Percentiles rank a stretch among this genome's conserved stretches.
Conservation (phyloP, 495 filamentous ascomycete genomes). For the Penicillium paradoxum region DNA sequence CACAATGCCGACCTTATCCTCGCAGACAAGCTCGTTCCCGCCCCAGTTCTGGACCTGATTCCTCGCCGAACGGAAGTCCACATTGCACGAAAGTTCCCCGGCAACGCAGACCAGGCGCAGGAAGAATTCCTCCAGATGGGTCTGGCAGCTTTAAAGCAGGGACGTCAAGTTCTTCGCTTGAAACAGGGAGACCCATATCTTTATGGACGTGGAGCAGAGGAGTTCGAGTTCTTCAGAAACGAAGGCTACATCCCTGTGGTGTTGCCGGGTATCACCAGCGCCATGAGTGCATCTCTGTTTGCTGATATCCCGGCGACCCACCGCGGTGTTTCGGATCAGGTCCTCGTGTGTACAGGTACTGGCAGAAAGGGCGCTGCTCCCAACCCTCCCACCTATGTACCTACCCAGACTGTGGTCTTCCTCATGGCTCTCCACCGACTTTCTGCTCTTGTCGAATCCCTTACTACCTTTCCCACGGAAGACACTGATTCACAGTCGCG, state of each 20-base stretch:
- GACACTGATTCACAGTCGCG: conserved; percentile 18
- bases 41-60: conserved; percentile 79
- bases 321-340: conserved; percentile 83
- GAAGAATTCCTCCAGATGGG: conserved; percentile 83
- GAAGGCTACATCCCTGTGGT: conserved; percentile 69
- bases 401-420: conserved; percentile 82
- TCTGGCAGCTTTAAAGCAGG: conserved; percentile 62
- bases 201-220: conserved; percentile 91
- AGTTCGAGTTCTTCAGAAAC: conserved; percentile 75
- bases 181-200: conserved; percentile 98
- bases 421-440: conserved; percentile 93
- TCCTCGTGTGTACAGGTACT: conserved; percentile 91
- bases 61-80: conserved; percentile 84
- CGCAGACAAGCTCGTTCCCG: conserved; percentile 93
- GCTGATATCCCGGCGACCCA: conserved; percentile 85
- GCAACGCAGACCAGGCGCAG: conserved; percentile 91
- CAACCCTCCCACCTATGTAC: conserved; percentile 70
- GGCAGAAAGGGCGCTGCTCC: conserved; percentile 85
- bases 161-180: conserved; percentile 75
- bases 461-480: conserved; percentile 40
- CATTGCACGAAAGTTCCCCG: conserved; percentile 96
- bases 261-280: conserved; percentile 85
- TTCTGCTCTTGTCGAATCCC: conserved; percentile 58
- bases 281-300: conserved; percentile 81
- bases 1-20: conserved; percentile 79